Evolutionary conservation across 139 green algal species (phyloP), one percentile per base, ranked within the genome.

Genomic region (Chlamydomonas sp.): DNA sequence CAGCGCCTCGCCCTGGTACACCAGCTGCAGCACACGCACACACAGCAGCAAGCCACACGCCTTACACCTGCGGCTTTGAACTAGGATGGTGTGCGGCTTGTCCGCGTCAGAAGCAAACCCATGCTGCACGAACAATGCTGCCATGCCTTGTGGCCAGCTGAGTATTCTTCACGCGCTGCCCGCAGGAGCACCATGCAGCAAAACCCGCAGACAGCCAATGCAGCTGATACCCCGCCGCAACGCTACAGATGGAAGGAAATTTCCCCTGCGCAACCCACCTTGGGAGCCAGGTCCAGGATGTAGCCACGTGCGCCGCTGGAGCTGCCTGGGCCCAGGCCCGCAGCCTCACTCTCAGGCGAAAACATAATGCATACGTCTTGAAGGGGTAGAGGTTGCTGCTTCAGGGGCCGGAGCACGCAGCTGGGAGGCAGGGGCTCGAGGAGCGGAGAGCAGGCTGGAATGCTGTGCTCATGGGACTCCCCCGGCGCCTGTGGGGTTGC

Each of bases 1-100:
- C 58, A 97, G 76, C 1, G 88, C 59, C n/a, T 96, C 97, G 12
- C 78, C 92, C 59, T 96, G 94, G 87, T 96, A 97, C 3, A 95
- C 67, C 62, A 97, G 87, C 92, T 97, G 93, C 59, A 78, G 16
- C 14, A 18, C 1, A 8, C 67, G 20, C 67, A 72, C 67, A 83
- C 63, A 64, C 77, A 91, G 10, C 6, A 88, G 71, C 84, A 81
- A 7, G 31, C 31, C 31, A 49, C 31, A 49, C 31, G 31, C 31
- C 31, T 49, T 49, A 49, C 31, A 49, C 31, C 31, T 49, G 31
- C 31, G 31, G 31, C 31, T 49, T 49, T 49, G 31, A 49, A 49
- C 31, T 49, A 49, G 31, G 31, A 49, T 49, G 31, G 31, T 49
- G 31, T 49, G 31, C 31, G 31, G 31, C 31, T 49, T 49, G 31